phyloP scores from a whole-genome alignment of 2,329 filamentous ascomycete species.

The Verticillium klebahnii region DNA sequence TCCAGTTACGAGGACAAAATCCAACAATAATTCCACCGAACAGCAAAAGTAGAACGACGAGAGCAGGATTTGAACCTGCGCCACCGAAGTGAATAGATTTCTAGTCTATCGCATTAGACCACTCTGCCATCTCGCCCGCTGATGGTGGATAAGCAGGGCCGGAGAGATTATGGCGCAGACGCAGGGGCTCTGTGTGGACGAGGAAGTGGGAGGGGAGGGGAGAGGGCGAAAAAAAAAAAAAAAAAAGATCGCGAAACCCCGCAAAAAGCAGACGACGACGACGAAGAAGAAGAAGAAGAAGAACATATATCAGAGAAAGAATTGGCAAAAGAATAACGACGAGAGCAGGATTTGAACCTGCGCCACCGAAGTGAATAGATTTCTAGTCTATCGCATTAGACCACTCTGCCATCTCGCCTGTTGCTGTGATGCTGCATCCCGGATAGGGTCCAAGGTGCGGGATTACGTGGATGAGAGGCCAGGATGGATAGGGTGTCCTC shows the following conservation, averaged over 20 bases:
- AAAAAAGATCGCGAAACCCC: not conserved
- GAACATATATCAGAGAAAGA: not conserved
- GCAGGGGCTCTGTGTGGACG: not conserved
- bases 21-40: not conserved
- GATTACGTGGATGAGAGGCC: not conserved
- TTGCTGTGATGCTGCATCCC: not conserved
- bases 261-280: not conserved
- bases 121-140: not conserved
- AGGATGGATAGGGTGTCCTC: not conserved
- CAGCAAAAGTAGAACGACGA: not conserved
- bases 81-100: not conserved
- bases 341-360: not conserved
- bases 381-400: not conserved
- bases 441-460: not conserved
- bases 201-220: not conserved
- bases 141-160: not conserved
- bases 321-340: not conserved
- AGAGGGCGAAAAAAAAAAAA: not conserved
- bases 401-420: not conserved
- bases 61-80: not conserved
- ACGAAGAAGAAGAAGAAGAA: not conserved
- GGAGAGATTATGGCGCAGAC: not conserved
- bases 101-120: not conserved
- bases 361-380: not conserved
- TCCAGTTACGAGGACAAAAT: no score